Percentiles rank a stretch among this genome's conserved stretches.
Evolutionary conservation across 352 stramenopile genomes (phyloP).

Genomic region (Phytophthora tubulina): DNA sequence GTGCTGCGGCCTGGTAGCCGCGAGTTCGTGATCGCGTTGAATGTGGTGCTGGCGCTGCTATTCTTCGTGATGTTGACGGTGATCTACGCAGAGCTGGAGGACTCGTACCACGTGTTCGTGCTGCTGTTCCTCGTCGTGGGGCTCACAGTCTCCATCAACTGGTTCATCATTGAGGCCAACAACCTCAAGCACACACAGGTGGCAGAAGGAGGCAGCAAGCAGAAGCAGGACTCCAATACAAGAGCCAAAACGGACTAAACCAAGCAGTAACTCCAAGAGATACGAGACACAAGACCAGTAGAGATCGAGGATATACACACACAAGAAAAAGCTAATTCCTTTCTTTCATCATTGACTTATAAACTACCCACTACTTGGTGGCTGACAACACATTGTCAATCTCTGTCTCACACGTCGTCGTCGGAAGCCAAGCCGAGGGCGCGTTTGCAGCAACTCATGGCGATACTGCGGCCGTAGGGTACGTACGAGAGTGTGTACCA

Average conservation of each 20-base stretch:
- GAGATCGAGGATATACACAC: conserved; percentile 1
- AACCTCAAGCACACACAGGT: conserved; percentile 58
- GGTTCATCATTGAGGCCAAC: conserved; percentile 86
- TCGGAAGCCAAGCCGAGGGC: conserved; percentile 54
- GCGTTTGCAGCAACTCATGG: conserved; percentile 72
- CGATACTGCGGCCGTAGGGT: conserved; percentile 84
- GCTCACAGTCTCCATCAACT: conserved; percentile 87
- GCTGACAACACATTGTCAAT: neutral
- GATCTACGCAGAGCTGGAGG: conserved; percentile 83
- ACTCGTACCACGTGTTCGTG: conserved; percentile 86
- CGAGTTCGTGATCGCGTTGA: conserved; percentile 81
- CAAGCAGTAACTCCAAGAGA: neutral
- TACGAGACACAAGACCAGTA: conserved; percentile 1
- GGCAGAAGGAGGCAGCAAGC: conserved; percentile 11
- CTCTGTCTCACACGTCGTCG: conserved; percentile 55
- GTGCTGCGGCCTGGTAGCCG: conserved; percentile 72
- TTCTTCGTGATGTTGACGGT: conserved; percentile 80
- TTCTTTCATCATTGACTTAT: conserved; percentile 23
- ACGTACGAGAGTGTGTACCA: conserved; percentile 93
- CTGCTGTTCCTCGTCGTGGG: conserved; percentile 87
- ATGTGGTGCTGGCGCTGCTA: conserved; percentile 73
- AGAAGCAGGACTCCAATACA: conserved; percentile 13
- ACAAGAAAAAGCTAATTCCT: conserved; percentile 12
- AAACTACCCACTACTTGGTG: conserved; percentile 6
- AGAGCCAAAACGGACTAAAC: conserved; percentile 69